phyloP scores from a whole-genome alignment of 331 rosid genomes.

The Erythrophleum ivorense region DNA sequence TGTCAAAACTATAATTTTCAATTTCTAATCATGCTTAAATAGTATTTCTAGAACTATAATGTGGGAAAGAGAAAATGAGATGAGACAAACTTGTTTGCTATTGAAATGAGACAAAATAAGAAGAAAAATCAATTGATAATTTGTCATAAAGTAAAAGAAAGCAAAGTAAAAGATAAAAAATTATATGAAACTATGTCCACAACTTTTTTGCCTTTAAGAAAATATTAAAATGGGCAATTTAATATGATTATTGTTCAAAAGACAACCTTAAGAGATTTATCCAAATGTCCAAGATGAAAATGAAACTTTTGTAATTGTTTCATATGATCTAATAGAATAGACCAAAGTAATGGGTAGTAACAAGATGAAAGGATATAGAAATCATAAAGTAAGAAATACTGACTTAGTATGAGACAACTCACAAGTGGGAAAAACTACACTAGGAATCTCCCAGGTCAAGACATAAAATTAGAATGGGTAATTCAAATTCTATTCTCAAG shows the following conservation, averaged over 20 bases:
- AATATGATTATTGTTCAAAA: neutral
- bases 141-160: too few species aligned
- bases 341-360: neutral
- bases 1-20: too few species aligned
- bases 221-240: neutral
- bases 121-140: too few species aligned
- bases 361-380: neutral
- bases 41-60: too few species aligned
- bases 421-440: neutral
- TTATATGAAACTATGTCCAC: neutral
- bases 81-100: too few species aligned
- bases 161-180: neutral
- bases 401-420: neutral
- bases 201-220: neutral
- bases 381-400: neutral
- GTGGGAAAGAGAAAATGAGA: too few species aligned
- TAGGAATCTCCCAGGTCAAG: neutral
- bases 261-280: neutral
- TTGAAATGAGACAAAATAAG: too few species aligned
- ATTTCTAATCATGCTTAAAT: too few species aligned
- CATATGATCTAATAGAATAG: neutral
- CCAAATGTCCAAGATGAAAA: neutral
- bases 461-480: neutral
- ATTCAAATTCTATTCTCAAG: neutral
- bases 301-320: neutral